These are phyloP conservation scores for Microbotryum saponariae DNA, from an alignment of 1,284 basidiomycete genomes.

Conservation along the genomic window DNA sequence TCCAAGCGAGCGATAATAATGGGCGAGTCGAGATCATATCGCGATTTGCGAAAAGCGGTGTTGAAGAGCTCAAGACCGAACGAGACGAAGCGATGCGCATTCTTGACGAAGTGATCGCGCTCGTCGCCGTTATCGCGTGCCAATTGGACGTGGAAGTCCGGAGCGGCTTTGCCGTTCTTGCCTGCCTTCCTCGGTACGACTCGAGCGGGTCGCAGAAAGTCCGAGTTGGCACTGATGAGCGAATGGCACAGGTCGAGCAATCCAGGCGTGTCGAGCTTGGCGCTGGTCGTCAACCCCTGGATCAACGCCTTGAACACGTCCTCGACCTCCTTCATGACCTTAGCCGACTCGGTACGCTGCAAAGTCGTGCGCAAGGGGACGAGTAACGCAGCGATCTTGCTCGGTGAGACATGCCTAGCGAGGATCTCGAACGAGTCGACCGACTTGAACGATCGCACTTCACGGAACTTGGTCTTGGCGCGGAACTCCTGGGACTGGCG, in stretches of 20 bases:
- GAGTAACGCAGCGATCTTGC: constrained; percentile 67
- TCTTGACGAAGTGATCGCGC: constrained; percentile 67
- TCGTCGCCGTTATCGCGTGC: constrained; percentile 57
- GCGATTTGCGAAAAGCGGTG: constrained; percentile 74
- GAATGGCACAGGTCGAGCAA: constrained; percentile 79
- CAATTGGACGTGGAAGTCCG: constrained; percentile 65
- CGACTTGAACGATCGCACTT: constrained; percentile 71
- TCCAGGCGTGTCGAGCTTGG: constrained; percentile 60
- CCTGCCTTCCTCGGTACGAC: constrained; percentile 6
- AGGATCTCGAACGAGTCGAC: constrained; percentile 75
- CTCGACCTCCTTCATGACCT: constrained; percentile 77
- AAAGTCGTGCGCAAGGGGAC: constrained; percentile 76
- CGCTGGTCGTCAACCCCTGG: constrained; percentile 75
- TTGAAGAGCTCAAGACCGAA: constrained; percentile 90
- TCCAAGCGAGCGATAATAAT: constrained; percentile 69
- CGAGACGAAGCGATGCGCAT: constrained; percentile 78
- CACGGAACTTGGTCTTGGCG: constrained; percentile 77
- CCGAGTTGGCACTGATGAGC: constrained; percentile 81
- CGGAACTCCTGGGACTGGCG: constrained; percentile 76
- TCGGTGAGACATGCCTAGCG: constrained; percentile 66
- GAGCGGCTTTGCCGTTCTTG: constrained; percentile 39
- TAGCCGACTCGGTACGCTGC: constrained; percentile 72
- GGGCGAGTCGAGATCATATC: constrained; percentile 72
- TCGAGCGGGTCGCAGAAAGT: constrained; percentile 49
- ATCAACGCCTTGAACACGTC: constrained; percentile 79